Base-by-base conservation (phyloP, 495 filamentous ascomycete species). In the Penicillium parvum region DNA sequence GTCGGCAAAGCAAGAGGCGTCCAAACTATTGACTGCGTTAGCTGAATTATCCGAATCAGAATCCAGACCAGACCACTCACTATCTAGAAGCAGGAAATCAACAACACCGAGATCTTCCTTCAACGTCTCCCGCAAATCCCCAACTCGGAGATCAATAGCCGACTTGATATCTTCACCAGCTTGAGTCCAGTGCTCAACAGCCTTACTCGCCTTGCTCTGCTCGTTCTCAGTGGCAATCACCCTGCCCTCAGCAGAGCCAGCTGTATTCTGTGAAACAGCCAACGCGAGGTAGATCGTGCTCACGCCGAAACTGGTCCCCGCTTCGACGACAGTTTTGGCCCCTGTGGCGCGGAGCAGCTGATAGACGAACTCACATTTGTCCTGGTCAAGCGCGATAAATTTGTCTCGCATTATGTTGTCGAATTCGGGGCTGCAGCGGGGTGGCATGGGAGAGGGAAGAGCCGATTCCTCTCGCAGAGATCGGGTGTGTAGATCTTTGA, bases 141-240 rank as follows among this genome's bases (percentile, higher is more conserved):
- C 78, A 40, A 73, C 70, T 15, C 76, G 53, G n/a, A 81, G 50
- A 16, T 81, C 73, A 50, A 82, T 78, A 45, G 64, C 43, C 8
- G 47, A 42, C 42, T 64, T 57, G 3, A 81, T 64, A 6, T 50
- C 47, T 2, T 59, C 46, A 0, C 77, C 77, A 26, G 61, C 63
- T 22, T 65, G 54, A 5, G 47, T 52, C 77, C 78, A 82, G 49
- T 78, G 52, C 43, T 60, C 55, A 5, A 63, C 58, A 4, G 76
- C 77, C 19, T 49, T 41, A 0, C 37, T 54, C 0, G 75, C 74
- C 50, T 81, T 79, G 0, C 43, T 56, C 0, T 55, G 50, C 49
- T 81, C 77, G 12, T 79, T 73, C 58, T 82, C 77, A 1, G 77
- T 81, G 7, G 69, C 78, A 41, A 82, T 73, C 0, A 81, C 75